Evolutionary conservation across 75 land plant genomes (phyloP).

Genomic region (Gnetum montanum): DNA sequence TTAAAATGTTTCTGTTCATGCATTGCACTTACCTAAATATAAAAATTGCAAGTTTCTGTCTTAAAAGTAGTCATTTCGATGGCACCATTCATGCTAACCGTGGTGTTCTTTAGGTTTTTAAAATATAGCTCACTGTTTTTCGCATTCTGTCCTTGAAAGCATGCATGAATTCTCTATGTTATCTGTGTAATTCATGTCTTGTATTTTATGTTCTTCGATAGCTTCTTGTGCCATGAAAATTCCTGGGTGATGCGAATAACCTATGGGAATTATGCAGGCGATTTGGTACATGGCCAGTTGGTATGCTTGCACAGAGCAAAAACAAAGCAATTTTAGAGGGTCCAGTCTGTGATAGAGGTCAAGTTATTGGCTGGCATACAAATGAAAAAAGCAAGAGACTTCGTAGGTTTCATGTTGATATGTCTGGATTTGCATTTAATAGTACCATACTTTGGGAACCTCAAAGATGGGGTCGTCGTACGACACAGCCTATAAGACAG

Average conservation of each 20-base stretch:
- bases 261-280: conserved; percentile 60
- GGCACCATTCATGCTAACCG: no score
- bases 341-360: conserved; percentile 70
- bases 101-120: no score
- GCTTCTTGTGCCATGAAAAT: not conserved
- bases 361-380: conserved; percentile 87
- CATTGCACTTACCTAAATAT: no score
- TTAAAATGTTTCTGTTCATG: no score
- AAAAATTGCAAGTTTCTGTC: no score
- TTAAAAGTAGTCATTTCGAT: no score
- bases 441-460: conserved; percentile 94
- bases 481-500: conserved; percentile 59
- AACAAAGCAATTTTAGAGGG: conserved; percentile 60
- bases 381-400: conserved; percentile 37
- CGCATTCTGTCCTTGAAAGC: no score
- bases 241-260: no score
- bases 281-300: conserved; percentile 97
- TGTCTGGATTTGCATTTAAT: conserved; percentile 95
- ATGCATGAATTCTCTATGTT: no score
- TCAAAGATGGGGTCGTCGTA: conserved; percentile 62
- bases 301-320: conserved; percentile 51
- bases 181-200: no score
- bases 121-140: no score
- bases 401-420: conserved; percentile 78
- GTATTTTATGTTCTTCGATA: no score